Base-by-base conservation (phyloP, 2,329 filamentous ascomycete species). In the Blastomyces silverae region DNA sequence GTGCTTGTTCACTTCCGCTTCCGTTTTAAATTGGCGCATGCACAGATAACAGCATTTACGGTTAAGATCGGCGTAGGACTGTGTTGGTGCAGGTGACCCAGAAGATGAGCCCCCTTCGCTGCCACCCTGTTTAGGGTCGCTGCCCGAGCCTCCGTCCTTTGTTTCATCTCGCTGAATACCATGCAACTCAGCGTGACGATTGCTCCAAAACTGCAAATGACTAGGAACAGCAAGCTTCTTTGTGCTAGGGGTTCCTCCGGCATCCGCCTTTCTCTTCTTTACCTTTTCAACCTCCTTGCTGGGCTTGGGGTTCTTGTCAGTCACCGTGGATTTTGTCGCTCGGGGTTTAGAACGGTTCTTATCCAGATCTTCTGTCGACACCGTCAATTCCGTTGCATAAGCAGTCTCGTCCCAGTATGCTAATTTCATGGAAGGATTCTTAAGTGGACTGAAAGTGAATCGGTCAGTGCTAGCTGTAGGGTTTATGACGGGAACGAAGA, bases 351-450 rank as follows among this genome's bases (percentile, higher is more conserved):
- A 64, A 31, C 69, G 68, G 0, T 53, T 59, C 22, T 62, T 69
- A 52, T 79, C 77, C 0, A 81, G 77, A 17, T 83, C 79, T 22
- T 82, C 79, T 3, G 79, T 74, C n/a, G 85, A 83, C 3, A 90
- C 80, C 1, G 84, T 76, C 48, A 85, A 78, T 69, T 89, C 85
- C 56, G 82, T 89, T 1, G 86, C 87, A 71, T 90, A 93, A 1
- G 87, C 87, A 31, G 87, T 84, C 62, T 87, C 83, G 70, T 92
- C 89, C 84, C 90, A 91, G 74, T 93, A 93, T 71, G 87, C 87
- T 53, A 92, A 82, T 66, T 86, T 85, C 65, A 90, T 76, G 0
- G 82, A 79, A 1, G 87, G 82, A 70, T 92, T 92, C 68, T 85
- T 86, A 1, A 90, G 80, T 1, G 89, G 88, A 42, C 83, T 82